Evolutionary conservation across 2,329 filamentous ascomycete species (phyloP), one percentile per base, ranked within the genome.

Genomic region (Conoideocrella luteorostrata): DNA sequence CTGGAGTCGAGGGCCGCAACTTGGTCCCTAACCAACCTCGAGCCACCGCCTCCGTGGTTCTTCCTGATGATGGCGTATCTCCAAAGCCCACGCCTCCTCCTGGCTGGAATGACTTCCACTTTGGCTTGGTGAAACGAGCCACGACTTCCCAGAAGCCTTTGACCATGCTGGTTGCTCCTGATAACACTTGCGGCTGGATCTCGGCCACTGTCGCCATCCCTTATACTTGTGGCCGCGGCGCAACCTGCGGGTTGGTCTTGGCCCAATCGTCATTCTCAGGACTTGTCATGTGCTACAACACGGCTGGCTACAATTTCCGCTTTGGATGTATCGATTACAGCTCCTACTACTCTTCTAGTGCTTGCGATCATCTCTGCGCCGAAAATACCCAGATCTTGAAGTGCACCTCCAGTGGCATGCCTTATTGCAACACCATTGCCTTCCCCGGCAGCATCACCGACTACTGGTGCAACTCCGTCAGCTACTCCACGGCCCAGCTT

Each of bases 161-260:
- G 52, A 52, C 60, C 58, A 45, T 55, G 58, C 38, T 43, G 47
- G 53, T 70, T 43, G 72, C 65, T 10, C 67, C 69, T 2, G 71
- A 75, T 52, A 71, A 72, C 47, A 74, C 69, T 0, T 77, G 74
- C 46, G 74, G 73, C 49, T 77, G 64, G 52, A 56, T 76, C 30
- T 62, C 61, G 23, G 72, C 66, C 24, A 60, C 57, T 22, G 43
- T 60, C 11, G 69, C 59, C 17, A 64, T 62, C 2, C 60, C 60
- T 4, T 71, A 65, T 50, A 66, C 59, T 11, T 75, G 72, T 48
- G 53, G 52, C 12, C 48, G 39, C 15, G 49, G 47, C 20, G 54
- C 51, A 26, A 62, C 55, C 15, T 75, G 72, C 41, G 65, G 67
- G 28, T 61, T 75, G 41, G 56, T 69, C 38, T 64, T 64, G 1